Percentiles rank a stretch among this genome's conserved stretches.
Evolutionary conservation across 208 protist species (phyloP).

Genomic region (Leishmania amazonensis): DNA sequence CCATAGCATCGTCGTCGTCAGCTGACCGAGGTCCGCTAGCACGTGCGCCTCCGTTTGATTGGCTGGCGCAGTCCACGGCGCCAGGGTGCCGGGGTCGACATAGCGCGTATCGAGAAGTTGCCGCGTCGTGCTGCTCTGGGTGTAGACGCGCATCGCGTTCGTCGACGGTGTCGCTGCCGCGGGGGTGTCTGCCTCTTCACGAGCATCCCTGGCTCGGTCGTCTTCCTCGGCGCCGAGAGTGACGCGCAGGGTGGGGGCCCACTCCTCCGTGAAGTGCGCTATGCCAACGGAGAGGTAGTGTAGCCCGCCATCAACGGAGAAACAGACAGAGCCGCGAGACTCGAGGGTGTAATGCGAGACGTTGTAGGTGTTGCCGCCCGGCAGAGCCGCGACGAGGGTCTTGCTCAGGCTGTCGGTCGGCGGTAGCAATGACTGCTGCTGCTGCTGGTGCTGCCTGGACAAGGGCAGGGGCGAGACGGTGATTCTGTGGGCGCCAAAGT

Average conservation of each 20-base stretch:
- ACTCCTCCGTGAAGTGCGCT: constrained; percentile 59
- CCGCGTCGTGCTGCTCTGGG: constrained; percentile 49
- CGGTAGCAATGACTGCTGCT: constrained; percentile 6
- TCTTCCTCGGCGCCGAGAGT: constrained; percentile 29
- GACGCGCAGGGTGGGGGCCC: constrained; percentile 62
- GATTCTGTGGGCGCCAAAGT: constrained; percentile 23
- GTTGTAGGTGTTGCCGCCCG: constrained; percentile 9
- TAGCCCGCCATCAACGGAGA: constrained; percentile 71
- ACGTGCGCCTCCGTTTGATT: constrained; percentile 4
- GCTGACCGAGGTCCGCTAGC: constrained; percentile 27
- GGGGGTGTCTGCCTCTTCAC: constrained; percentile 6
- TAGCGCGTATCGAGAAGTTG: constrained; percentile 58
- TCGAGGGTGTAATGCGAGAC: constrained; percentile 39
- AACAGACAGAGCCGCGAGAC: constrained; percentile 51
- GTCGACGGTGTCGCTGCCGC: constrained; percentile 14
- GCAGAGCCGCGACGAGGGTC: constrained; percentile 43
- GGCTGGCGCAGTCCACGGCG: not conserved
- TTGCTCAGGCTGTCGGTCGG: constrained; percentile 11
- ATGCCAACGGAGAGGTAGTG: constrained; percentile 66
- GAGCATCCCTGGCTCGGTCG: constrained; percentile 19
- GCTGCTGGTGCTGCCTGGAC: not conserved
- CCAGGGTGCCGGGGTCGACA: constrained; percentile 10
- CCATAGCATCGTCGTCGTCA: constrained; percentile 66
- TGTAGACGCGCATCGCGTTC: constrained; percentile 38
- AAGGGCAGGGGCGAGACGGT: constrained; percentile 15